phyloP scores from a whole-genome alignment of 176 grass and related monocot species.

The Rhynchospora pubera region DNA sequence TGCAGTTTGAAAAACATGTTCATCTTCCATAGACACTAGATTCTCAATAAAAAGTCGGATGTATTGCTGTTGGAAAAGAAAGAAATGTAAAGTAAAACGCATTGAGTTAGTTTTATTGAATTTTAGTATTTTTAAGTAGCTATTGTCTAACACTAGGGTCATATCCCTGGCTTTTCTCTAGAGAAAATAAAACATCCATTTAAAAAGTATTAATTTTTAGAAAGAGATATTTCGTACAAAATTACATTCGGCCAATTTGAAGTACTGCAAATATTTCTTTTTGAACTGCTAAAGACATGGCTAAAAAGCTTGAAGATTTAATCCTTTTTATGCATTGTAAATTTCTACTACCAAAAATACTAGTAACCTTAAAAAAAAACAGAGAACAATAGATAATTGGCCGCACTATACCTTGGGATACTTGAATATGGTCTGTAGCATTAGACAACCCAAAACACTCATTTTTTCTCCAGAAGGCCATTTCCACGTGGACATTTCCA shows the following conservation, averaged over 20 bases:
- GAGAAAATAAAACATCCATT: no score
- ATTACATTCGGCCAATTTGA: no score
- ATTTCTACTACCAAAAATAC: neutral
- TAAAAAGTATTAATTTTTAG: no score
- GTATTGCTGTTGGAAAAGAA: conserved; percentile 51
- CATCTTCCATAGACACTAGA: conserved; percentile 52
- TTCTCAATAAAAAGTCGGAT: conserved; percentile 63
- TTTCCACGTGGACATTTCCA: conserved; percentile 55
- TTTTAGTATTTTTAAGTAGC: neutral
- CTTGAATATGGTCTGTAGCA: conserved; percentile 79
- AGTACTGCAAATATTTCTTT: no score
- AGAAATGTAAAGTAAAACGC: neutral
- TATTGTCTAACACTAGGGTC: neutral
- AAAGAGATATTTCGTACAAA: no score
- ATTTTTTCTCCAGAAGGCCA: conserved; percentile 62
- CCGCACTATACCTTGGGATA: conserved; percentile 51
- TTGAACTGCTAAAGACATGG: no score
- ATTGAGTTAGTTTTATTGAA: neutral
- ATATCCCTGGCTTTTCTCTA: no score
- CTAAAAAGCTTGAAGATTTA: no score
- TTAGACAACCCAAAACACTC: conserved; percentile 83
- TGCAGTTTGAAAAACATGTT: conserved; percentile 51
- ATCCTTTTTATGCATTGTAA: no score
- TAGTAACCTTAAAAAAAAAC: neutral
- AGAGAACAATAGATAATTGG: neutral